Base-by-base conservation (phyloP, 371 early-diverging fungal species). In the Mortierella polycephala region DNA sequence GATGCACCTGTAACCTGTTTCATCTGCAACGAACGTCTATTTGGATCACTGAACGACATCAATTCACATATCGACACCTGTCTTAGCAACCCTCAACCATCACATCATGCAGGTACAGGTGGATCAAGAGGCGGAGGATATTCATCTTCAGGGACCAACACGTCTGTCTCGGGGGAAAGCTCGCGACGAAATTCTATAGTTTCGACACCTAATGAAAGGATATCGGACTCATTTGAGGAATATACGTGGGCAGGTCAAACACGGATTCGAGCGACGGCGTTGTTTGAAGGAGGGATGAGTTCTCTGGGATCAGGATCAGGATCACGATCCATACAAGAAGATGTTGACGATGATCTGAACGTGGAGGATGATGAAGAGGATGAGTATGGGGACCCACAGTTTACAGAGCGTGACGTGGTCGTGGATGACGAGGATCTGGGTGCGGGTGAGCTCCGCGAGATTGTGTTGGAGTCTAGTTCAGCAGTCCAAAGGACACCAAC, bases 191-290 rank as follows among this genome's bases (percentile, higher is more conserved):
- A 58, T 54, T 67, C 50, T 71, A 77, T 53, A 40, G 83, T 45
- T 60, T 84, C 67, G 42, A 53, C 83, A 64, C 65, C 56, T 20
- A 67, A 64, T 60, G 65, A 64, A 42, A 59, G 71, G 41, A 56
- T 54, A 39, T 20, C 57, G 5, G 69, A 68, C 18, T 62, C 74
- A 5, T 92, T 92, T 85, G 92, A 91, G 46, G 92, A 92, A 66
- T 96, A 96, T 57, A 90, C 90, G 52, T 95, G 95, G 94, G 94
- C 91, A 1, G 96, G 96, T 0, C 92, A 95, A 72, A 89, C 87
- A 7, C 86, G 96, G 6, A 88, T 96, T 7, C 86, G 96, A 18
- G 93, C 92, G 1, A 91, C 94, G 0, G 89, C 96, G 0, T 83
- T 96, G 84, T 85, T 95, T 74, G 94, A 95, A 70, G 95, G 95